Base-by-base conservation (phyloP, 352 stramenopile species). In the Phytophthora podocarpi region DNA sequence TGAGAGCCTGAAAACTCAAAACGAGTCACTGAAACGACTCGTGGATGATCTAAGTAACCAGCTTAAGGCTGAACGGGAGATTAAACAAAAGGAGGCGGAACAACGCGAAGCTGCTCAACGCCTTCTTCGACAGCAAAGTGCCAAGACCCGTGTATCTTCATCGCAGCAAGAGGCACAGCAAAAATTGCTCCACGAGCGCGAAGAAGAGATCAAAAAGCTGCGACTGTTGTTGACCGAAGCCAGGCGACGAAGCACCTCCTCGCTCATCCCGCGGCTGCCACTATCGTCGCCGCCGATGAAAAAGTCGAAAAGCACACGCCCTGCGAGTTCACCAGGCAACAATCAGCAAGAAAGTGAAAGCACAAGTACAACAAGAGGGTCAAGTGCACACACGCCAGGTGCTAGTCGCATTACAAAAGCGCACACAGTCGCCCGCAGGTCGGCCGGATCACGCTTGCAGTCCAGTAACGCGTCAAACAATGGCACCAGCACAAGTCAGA, bases 131-230 rank as follows among this genome's bases (percentile, higher is more conserved):
- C 82, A 93, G 43, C 64, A 91, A 55, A 91, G 57, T 11, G 69
- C 83, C 5, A 93, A 91, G 48, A 76, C 70, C 13, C 78, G 74
- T n/a, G 77, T 92, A 7, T 89, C 72, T 21, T 77, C 69, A 0
- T 88, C 74, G 8, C 85, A 95, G 46, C 76, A 91, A 32, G 85
- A 90, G 54, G 68, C 70, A 5, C 54, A 91, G 1, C 81, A 91
- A 54, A 77, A 73, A n/a, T 53, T 90, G 56, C 45, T 95, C 12
- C 74, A 77, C n/a, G 83, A 90, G 34, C 80, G 85, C 13, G 85
- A 95, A 53, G 79, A 89, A 32, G 85, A 95, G 52, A 85, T 95
- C 30, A 85, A 86, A 50, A 93, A 91, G 49, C 56, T 95, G 24
- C 81, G 85, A 6, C 80, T 90, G 20, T 57, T 82, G 65, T 56